Evolutionary conservation across 2,329 filamentous ascomycete genomes (phyloP).

Genomic region (Hymenoscyphus fraxineus): DNA sequence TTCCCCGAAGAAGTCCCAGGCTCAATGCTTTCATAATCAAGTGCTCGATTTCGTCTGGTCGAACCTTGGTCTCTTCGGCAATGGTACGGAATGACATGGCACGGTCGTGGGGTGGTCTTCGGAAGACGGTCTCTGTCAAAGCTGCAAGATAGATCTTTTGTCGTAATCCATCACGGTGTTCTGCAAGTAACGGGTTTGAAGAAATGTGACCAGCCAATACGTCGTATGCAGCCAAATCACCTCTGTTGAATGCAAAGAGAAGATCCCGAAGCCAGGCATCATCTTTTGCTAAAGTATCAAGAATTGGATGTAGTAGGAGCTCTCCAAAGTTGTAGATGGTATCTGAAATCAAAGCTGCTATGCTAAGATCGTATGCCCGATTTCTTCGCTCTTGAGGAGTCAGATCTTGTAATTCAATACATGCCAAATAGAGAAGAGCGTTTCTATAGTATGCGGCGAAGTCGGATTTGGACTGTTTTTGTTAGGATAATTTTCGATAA

Average conservation of each 20-base stretch:
- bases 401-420: constrained; percentile 78
- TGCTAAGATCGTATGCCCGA: constrained; percentile 86
- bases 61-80: constrained; percentile 86
- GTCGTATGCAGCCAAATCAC: constrained; percentile 85
- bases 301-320: constrained; percentile 93
- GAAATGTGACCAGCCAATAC: constrained; percentile 75
- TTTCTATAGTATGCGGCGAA: constrained; percentile 98
- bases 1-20: constrained; percentile 81
- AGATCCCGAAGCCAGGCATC: constrained; percentile 89
- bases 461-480: constrained; percentile 67
- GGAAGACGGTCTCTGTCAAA: constrained; percentile 93
- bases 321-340: constrained; percentile 99
- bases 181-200: constrained; percentile 72
- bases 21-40: constrained; percentile 99
- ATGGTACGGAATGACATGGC: constrained; percentile 91
- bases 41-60: constrained; percentile 90
- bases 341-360: constrained; percentile 88
- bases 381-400: constrained; percentile 70
- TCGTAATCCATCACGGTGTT: constrained; percentile 80
- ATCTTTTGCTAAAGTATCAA: constrained; percentile 75
- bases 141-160: constrained; percentile 98
- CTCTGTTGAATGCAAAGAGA: constrained; percentile 96
- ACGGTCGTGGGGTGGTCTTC: constrained; percentile 89
- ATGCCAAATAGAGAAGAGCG: constrained; percentile 94
- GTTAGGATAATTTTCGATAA: constrained; percentile 20